Base-by-base conservation (phyloP, 352 stramenopile genomes). In the Globisporangium cystogenes region DNA sequence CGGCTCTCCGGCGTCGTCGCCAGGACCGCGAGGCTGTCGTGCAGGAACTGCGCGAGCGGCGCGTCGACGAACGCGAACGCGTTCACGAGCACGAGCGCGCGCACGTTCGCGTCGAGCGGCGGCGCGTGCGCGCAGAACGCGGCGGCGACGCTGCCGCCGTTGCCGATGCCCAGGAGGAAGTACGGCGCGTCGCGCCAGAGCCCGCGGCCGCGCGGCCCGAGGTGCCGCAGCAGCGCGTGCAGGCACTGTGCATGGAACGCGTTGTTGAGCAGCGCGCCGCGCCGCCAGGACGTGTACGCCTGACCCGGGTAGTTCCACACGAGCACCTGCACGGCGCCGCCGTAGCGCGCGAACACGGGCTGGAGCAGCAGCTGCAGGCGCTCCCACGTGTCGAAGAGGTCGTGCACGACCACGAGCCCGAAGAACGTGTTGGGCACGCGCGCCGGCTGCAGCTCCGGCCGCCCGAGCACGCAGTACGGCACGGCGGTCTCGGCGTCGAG, bases 221-320 rank as follows among this genome's bases (percentile, higher is more conserved):
- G 43, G 53, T 96, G 74, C 23, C 72, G 55, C 7, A 98, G 59
- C 11, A 98, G 60, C 33, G 87, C 82, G 23, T 82, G 65, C 12
- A 98, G 67, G 53, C 93, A 97, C 29, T 76, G 60, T 4, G 83
- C 77, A 37, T 97, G 78, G 65, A 91, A 98, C 23, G 80, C 76
- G 65, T 98, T 98, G 72, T 98, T 96, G 43, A 98, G 79, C 37
- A 93, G 36, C 40, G 82, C 76, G 4, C 92, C 87, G 24, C 79
- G 67, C 12, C 86, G 71, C 89, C 93, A 98, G 24, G 93, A 82
- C 21, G 93, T 98, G 64, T 97, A 97, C 0, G 94, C 95, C 65
- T 98, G 95, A 10, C 95, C 94, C 0, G 95, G 94, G 67, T 98
- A 98, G 67, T 98, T 98, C 90, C 95, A 98, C 18, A 98, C 53